Base-by-base conservation (phyloP, 345 rosid species). In the Noccaea caerulescens region DNA sequence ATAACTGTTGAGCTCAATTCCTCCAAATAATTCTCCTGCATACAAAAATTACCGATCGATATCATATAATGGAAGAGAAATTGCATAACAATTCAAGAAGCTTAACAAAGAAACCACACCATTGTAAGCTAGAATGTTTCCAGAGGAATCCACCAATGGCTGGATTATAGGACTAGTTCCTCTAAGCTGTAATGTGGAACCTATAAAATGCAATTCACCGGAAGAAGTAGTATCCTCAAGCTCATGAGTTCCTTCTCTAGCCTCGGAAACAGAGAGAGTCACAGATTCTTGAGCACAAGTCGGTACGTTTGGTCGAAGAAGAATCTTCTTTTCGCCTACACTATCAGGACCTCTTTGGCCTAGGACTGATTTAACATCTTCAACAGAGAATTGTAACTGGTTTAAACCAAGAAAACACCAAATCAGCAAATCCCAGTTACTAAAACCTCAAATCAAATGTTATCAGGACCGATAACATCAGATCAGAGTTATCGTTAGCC, bases 151-250 rank as follows among this genome's bases (percentile, higher is more conserved):
- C 50, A 77, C 70, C 66, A 94, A 79, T 0, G 98, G 95, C 78
- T 88, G 97, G 37, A 36, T 57, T 3, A 86, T 63, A 57, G 88
- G 80, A 77, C 14, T 25, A 4, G 82, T 58, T 47, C 97, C 99
- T 80, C 95, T 80, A 54, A 89, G 87, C 82, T 94, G 97, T 66
- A 91, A 83, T 0, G 92, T 84, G 37, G 97, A 82, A 38, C 93
- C 99, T 16, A 89, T 54, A 58, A 91, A 89, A 42, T 76, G 73
- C 75, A 89, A 36, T 56, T 90, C 84, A 14, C 76, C 91, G 3
- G 23, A 63, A 67, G 63, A 33, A 12, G 56, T 18, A 52, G 57
- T 33, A n/a, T 70, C 45, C 18, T 36, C 76, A 25, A 61, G 56
- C 60, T 64, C 38, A 43, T 14, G 27, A 47, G 58, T 12, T 72